Evolutionary conservation across 2,329 filamentous ascomycete genomes (phyloP).

Genomic region (Verticillium zaregamsianum): DNA sequence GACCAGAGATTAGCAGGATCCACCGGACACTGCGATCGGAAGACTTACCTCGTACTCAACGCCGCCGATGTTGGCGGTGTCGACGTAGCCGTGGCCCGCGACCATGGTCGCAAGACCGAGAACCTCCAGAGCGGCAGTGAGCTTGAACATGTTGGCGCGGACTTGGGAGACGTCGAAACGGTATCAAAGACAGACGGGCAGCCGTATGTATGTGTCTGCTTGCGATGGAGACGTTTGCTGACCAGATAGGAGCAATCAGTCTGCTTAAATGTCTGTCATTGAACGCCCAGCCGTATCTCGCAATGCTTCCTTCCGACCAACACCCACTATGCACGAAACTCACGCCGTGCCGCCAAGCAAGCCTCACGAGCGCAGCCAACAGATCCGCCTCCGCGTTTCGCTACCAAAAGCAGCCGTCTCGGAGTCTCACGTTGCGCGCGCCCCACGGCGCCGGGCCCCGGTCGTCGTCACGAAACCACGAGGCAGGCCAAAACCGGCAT

Average conservation of each 20-base stretch:
- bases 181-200: too few species aligned
- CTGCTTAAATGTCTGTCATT: background rate
- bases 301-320: background rate
- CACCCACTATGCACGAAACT: background rate
- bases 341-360: background rate
- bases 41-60: slow-evolving; percentile 27
- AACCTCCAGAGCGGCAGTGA: background rate
- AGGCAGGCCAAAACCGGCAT: background rate
- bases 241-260: background rate
- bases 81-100: slow-evolving; percentile 45
- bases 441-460: background rate
- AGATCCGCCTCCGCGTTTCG: background rate
- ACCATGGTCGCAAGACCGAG: slow-evolving; percentile 31
- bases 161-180: background rate
- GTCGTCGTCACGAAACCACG: background rate
- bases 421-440: background rate
- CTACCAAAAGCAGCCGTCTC: background rate
- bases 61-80: slow-evolving; percentile 38
- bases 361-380: background rate
- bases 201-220: too few species aligned
- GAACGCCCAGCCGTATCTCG: too few species aligned
- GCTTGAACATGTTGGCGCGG: background rate
- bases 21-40: background rate
- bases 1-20: slow-evolving; percentile 4
- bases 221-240: too few species aligned